phyloP scores from a whole-genome alignment of 139 green algal species.

The Micractinium sp. region DNA sequence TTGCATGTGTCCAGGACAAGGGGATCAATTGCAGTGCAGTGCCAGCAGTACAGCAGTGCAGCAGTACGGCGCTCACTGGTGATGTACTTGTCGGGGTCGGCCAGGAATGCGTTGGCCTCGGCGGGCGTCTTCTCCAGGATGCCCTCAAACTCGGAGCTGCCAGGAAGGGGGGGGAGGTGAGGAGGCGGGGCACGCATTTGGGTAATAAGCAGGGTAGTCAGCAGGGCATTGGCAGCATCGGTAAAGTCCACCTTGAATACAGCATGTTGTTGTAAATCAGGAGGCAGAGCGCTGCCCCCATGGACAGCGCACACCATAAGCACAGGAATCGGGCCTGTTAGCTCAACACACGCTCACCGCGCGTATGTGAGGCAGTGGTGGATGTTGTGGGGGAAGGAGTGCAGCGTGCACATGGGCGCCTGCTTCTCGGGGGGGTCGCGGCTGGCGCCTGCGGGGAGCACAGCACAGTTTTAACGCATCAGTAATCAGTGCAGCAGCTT shows the following conservation, averaged over 20 bases:
- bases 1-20: background rate
- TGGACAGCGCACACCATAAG: too few species aligned
- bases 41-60: background rate
- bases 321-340: too few species aligned
- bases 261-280: too few species aligned
- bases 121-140: constrained; percentile 89
- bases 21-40: background rate
- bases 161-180: background rate
- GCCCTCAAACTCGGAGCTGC: constrained; percentile 94
- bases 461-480: too few species aligned
- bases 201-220: background rate
- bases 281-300: too few species aligned
- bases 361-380: constrained; percentile 96
- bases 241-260: too few species aligned
- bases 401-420: constrained; percentile 99
- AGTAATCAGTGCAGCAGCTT: too few species aligned
- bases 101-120: constrained; percentile 93
- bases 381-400: constrained; percentile 99
- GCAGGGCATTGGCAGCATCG: too few species aligned
- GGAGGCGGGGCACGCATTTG: too few species aligned
- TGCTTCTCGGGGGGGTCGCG: constrained; percentile 94
- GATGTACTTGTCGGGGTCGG: constrained; percentile 82
- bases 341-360: constrained; percentile 59
- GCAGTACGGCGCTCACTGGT: background rate
- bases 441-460: constrained; percentile 60